Conservation (phyloP, 345 rosid genomes). For the Populus nigra region DNA sequence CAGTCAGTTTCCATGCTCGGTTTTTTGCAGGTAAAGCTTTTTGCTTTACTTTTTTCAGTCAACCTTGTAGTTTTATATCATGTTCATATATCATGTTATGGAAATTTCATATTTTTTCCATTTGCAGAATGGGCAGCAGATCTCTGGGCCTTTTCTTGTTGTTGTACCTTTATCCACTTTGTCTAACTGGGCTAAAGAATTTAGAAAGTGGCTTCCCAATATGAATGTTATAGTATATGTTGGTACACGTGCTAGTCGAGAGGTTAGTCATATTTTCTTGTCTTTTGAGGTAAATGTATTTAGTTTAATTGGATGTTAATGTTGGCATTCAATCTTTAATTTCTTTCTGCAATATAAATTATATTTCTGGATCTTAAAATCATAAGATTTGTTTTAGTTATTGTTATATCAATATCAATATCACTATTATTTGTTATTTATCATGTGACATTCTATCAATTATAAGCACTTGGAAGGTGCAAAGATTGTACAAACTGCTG, state of each 20-base stretch:
- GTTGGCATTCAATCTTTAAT: too few relatives aligned
- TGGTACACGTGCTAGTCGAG: conserved; percentile 98
- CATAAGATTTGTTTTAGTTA: background rate
- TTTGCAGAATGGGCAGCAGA: conserved; percentile 83
- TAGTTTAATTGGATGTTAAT: background rate
- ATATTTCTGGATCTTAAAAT: background rate
- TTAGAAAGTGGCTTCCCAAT: conserved; percentile 95
- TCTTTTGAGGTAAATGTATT: conserved; percentile 1
- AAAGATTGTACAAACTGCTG: background rate
- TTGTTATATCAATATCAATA: background rate
- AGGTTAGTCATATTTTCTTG: conserved; percentile 49
- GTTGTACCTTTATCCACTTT: conserved; percentile 96
- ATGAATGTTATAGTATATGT: conserved; percentile 92
- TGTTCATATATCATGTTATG: background rate
- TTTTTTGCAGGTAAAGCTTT: conserved; percentile 74
- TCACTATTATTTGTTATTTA: background rate
- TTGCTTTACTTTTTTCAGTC: background rate
- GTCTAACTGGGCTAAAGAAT: conserved; percentile 99
- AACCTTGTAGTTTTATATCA: background rate
- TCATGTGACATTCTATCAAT: background rate
- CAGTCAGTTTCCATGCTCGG: conserved; percentile 99
- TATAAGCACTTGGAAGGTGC: background rate
- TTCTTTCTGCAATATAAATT: background rate
- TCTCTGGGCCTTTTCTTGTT: conserved; percentile 97
- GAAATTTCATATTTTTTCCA: background rate